Percentiles rank a stretch among this genome's conserved stretches.
phyloP scores from a whole-genome alignment of 306 rosid species.

The Lathyrus tuberosus region DNA sequence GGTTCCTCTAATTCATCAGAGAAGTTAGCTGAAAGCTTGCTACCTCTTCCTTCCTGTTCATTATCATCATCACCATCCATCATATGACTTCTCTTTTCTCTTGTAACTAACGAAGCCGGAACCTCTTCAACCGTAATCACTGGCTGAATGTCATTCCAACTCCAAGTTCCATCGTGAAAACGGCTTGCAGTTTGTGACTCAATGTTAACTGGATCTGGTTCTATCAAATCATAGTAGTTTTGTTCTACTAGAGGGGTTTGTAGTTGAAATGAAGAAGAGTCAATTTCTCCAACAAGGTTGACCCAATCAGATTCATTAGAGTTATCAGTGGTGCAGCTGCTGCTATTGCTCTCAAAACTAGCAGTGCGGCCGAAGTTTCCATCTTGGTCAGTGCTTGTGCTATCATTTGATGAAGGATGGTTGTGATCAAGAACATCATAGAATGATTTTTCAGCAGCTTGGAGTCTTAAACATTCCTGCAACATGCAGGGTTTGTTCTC shows the following conservation, averaged over 20 bases:
- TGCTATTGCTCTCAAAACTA: no score
- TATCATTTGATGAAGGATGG: no score
- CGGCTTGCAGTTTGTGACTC: slow-evolving; percentile 29
- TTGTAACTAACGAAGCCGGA: slow-evolving; percentile 1
- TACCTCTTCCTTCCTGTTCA: slow-evolving; percentile 49
- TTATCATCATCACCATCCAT: slow-evolving; percentile 35
- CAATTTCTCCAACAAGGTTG: slow-evolving; percentile 35
- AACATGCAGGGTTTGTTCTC: no score
- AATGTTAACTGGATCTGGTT: slow-evolving; percentile 38
- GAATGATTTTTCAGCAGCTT: no score
- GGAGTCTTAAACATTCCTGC: no score
- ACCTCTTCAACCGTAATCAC: slow-evolving; percentile 13
- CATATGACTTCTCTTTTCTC: slow-evolving; percentile 46
- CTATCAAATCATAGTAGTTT: slow-evolving; percentile 7
- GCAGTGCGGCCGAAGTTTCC: no score
- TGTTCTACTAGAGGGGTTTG: slow-evolving; percentile 34
- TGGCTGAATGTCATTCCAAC: slow-evolving; percentile 14
- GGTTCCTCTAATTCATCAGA: no score
- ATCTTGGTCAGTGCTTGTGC: no score
- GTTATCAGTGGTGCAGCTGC: no score
- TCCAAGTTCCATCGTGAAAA: slow-evolving; percentile 37
- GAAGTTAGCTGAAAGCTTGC: slow-evolving; percentile 57
- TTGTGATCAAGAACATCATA: no score
- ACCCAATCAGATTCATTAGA: slow-evolving; percentile 40
- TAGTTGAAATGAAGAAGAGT: slow-evolving; percentile 21